A percentile compares a stretch with the other conserved stretches of the same genome.
phyloP scores from a whole-genome alignment of 495 filamentous ascomycete species.

The Aspergillus funiculosus region DNA sequence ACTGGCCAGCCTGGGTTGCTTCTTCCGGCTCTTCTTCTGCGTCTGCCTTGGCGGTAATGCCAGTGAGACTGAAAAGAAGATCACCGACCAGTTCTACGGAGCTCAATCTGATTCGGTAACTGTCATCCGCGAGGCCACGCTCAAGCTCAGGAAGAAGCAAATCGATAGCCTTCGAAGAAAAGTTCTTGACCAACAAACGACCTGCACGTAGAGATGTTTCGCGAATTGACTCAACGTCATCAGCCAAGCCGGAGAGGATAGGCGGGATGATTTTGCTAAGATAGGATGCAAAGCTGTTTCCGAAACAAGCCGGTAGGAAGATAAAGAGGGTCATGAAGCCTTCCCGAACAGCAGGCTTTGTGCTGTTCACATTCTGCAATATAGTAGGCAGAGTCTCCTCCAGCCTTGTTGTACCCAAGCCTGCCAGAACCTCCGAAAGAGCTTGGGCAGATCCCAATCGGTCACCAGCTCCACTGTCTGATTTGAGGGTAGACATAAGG shows the following conservation, averaged over 20 bases:
- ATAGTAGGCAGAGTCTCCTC: conserved; percentile 97
- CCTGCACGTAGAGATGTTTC: conserved; percentile 91
- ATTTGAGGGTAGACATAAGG: conserved; percentile 95
- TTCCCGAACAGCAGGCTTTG: conserved; percentile 85
- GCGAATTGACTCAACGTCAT: conserved; percentile 90
- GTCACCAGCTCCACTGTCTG: conserved; percentile 92
- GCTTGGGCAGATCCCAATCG: conserved; percentile 93
- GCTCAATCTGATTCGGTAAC: conserved; percentile 91
- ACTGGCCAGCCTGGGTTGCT: conserved; percentile 78
- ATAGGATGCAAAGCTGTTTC: conserved; percentile 96
- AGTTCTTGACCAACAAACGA: conserved; percentile 93
- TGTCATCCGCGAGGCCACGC: conserved; percentile 90
- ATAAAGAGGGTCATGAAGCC: conserved; percentile 99
- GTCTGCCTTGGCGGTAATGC: conserved; percentile 80
- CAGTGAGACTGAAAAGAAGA: conserved; percentile 93
- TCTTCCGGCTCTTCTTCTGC: conserved; percentile 74
- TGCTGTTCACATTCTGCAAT: conserved; percentile 88
- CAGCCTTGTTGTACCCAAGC: conserved; percentile 81
- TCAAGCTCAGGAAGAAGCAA: conserved; percentile 91
- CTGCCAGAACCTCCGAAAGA: conserved; percentile 92
- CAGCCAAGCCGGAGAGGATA: conserved; percentile 88
- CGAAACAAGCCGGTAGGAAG: conserved; percentile 96
- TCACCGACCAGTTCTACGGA: conserved; percentile 97
- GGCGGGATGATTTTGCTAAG: conserved; percentile 94
- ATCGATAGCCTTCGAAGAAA: conserved; percentile 89